Evolutionary conservation across 257 asterid species (phyloP).

Genomic region (Gentiana macrophylla): DNA sequence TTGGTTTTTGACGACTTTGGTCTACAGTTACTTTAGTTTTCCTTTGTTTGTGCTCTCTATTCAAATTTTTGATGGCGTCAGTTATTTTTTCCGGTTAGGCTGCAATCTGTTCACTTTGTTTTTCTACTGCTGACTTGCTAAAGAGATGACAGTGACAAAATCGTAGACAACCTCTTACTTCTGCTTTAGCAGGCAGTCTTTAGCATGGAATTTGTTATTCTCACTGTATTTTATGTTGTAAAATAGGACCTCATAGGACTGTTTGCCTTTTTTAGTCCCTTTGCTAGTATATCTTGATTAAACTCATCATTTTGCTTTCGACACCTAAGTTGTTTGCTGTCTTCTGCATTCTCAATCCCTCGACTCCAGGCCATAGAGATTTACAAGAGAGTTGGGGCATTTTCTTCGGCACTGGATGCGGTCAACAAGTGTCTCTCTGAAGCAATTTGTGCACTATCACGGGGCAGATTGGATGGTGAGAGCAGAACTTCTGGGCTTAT

Average conservation of each 20-base stretch:
- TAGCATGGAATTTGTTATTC: neutral
- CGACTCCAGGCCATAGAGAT: constrained; percentile 62
- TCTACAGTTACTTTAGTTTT: too few relatives aligned
- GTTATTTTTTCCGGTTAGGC: too few relatives aligned
- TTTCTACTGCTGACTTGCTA: too few relatives aligned
- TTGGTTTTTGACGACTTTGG: too few relatives aligned
- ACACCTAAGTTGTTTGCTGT: neutral
- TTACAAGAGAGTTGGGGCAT: constrained; percentile 92
- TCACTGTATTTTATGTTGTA: too few relatives aligned
- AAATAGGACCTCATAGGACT: too few relatives aligned
- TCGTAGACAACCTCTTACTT: neutral
- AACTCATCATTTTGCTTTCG: neutral
- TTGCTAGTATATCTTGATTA: neutral
- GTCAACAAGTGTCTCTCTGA: constrained; percentile 85
- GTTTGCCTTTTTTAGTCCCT: too few relatives aligned
- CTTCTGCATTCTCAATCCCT: neutral
- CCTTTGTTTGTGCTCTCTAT: too few relatives aligned
- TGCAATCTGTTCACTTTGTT: too few relatives aligned
- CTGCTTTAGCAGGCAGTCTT: neutral
- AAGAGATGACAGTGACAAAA: too few relatives aligned
- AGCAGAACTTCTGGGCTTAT: constrained; percentile 71
- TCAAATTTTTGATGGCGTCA: too few relatives aligned
- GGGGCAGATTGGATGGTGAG: constrained; percentile 92
- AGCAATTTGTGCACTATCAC: constrained; percentile 79
- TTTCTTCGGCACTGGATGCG: constrained; percentile 76